phyloP scores from a whole-genome alignment of 305 asterid genomes.

The Andrographis paniculata region DNA sequence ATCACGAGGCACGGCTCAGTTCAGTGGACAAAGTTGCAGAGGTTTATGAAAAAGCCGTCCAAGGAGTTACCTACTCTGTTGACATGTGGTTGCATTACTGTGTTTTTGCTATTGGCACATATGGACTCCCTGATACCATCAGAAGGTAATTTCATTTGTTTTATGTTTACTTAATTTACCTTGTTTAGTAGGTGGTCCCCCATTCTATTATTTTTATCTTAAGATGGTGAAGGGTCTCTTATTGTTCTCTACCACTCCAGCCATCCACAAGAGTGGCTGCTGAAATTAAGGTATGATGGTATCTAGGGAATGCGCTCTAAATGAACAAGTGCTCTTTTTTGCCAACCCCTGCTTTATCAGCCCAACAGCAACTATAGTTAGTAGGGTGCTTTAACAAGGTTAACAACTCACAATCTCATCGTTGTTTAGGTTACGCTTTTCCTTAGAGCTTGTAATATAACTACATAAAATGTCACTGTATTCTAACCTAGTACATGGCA shows the following conservation, averaged over 20 bases:
- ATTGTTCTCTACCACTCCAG: conserved; percentile 57
- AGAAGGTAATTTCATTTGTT: conserved; percentile 57
- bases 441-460: conserved; percentile 50
- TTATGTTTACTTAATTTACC: conserved; percentile 26
- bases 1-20: conserved; percentile 93
- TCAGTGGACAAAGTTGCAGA: conserved; percentile 82
- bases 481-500: conserved; percentile 77
- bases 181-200: conserved; percentile 27
- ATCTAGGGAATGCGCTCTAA: conserved; percentile 55
- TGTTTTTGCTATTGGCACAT: conserved; percentile 71
- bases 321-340: conserved; percentile 33
- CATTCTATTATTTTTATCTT: conserved; percentile 28
- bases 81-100: conserved; percentile 99
- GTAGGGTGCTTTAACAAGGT: conserved; percentile 31
- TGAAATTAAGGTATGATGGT: conserved; percentile 59
- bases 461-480: conserved; percentile 44
- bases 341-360: conserved; percentile 40
- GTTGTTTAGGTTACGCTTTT: conserved; percentile 39
- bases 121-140: conserved; percentile 79
- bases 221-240: conserved; percentile 32
- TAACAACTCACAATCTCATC: conserved; percentile 35
- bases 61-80: conserved; percentile 96
- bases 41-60: conserved; percentile 93
- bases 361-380: conserved; percentile 36
- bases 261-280: conserved; percentile 55